Evolutionary conservation across 441 rosid genomes (phyloP).

Genomic region (Erodium trifolium): DNA sequence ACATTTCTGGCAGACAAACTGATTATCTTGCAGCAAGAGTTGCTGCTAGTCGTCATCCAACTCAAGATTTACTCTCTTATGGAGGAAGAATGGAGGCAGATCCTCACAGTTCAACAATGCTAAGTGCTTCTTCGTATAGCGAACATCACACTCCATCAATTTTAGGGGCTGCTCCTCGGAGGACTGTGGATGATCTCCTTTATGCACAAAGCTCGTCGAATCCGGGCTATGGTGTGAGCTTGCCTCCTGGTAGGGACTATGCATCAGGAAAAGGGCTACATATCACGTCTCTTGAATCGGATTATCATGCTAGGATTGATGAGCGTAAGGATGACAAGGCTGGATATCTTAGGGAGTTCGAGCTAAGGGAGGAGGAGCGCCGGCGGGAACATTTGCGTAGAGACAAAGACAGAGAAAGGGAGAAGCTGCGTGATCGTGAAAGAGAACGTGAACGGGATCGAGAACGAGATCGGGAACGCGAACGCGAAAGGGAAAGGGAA

Average conservation of each 20-base stretch:
- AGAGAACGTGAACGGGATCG: constrained; percentile 32
- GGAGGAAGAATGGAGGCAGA: constrained; percentile 83
- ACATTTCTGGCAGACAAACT: constrained; percentile 98
- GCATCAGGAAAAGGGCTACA: constrained; percentile 84
- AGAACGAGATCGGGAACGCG: constrained; percentile 22
- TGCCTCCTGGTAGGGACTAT: constrained; percentile 98
- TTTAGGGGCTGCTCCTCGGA: constrained; percentile 87
- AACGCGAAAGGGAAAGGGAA: constrained; percentile 39
- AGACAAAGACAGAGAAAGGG: constrained; percentile 84
- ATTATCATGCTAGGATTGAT: constrained; percentile 60
- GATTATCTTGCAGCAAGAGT: constrained; percentile 94
- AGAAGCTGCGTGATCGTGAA: constrained; percentile 60
- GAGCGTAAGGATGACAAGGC: constrained; percentile 85
- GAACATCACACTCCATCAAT: constrained; percentile 73
- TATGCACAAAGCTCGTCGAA: constrained; percentile 62
- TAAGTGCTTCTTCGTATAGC: constrained; percentile 53
- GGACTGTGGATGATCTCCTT: constrained; percentile 68
- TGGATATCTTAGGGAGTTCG: constrained; percentile 90
- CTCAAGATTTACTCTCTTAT: constrained; percentile 65
- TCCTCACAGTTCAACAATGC: constrained; percentile 58
- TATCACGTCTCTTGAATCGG: constrained; percentile 56
- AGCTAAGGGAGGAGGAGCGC: constrained; percentile 88
- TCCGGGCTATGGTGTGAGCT: constrained; percentile 98
- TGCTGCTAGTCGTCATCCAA: constrained; percentile 59
- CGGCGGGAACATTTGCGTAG: constrained; percentile 68